Percentiles rank a stretch among this genome's conserved stretches.
Evolutionary conservation across 345 rosid species (phyloP).

Genomic region (Dovyalis caffra): DNA sequence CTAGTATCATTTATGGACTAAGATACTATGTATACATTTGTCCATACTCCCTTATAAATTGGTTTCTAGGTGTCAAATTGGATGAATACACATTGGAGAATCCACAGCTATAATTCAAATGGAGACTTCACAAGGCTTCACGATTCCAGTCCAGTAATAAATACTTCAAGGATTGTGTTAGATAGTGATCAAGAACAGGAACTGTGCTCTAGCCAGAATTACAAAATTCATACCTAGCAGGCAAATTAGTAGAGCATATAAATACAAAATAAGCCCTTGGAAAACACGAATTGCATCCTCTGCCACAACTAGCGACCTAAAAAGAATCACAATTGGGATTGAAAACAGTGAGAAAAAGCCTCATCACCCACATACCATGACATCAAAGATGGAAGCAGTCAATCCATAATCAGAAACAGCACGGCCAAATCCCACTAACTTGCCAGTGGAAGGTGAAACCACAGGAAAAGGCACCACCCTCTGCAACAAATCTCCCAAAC

Average conservation of each 20-base stretch:
- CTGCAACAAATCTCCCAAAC: constrained; percentile 41
- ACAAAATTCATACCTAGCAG: neutral
- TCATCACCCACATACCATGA: constrained; percentile 43
- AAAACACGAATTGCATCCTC: too few species aligned
- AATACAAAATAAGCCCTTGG: neutral
- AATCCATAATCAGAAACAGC: constrained; percentile 79
- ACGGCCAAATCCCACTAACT: constrained; percentile 80
- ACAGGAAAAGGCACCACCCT: constrained; percentile 27
- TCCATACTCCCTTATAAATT: too few species aligned
- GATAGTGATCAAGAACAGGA: neutral
- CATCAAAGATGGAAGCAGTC: constrained; percentile 82
- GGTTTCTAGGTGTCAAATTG: neutral
- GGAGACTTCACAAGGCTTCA: neutral
- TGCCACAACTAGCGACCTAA: neutral
- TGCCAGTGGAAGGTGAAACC: constrained; percentile 49
- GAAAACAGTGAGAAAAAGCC: neutral
- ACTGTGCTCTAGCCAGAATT: too few species aligned
- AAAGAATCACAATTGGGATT: neutral
- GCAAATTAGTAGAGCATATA: neutral
- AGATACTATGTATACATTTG: too few species aligned
- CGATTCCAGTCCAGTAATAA: neutral
- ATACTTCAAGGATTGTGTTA: neutral
- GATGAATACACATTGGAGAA: neutral
- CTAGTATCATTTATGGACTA: too few species aligned
- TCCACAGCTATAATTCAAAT: too few species aligned